Evolutionary conservation across 345 rosid species (phyloP), one percentile per base, ranked within the genome.

Genomic region (Cardiospermum halicacabum): DNA sequence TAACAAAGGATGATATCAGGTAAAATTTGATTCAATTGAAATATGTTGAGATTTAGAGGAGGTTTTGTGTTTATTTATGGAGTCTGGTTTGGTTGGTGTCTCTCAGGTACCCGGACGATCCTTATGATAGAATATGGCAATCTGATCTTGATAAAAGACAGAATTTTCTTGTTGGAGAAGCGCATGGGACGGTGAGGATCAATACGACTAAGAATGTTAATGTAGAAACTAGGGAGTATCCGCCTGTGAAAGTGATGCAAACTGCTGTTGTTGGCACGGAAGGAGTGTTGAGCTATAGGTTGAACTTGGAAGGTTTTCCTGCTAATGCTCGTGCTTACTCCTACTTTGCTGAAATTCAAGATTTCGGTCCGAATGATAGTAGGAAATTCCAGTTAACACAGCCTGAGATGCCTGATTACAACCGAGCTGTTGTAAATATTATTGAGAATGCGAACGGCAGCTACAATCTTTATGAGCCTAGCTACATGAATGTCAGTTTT

Each of bases 241-340:
- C 99, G n/a, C 99, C 99, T 43, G 81, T 85, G 50, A 89, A 89
- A 71, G 96, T 91, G 39, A 91, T 95, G 97, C 99, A 95, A 71
- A 89, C 96, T 47, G 97, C 96, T 31, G 99, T 95, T 34, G 90
- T 89, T 62, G 99, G 99, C 60, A 85, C 93, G 0, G 70, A 79
- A 74, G 96, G 85, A 50, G 28, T 48, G 26, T 81, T 95, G 2
- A 91, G 85, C 76, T 95, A 95, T 65, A 74, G 97, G 59, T 65
- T 91, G 62, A 88, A 95, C 83, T 92, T 95, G 24, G 90, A 95
- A 18, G 96, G 82, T 62, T 95, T 95, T 76, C 99, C 97, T 36
- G 97, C 97, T 28, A 87, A 85, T 65, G 99, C 97, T 62, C 84
- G 96, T 27, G 99, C 99, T 12, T 91, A 74, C 61, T 95, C 97